phyloP scores from a whole-genome alignment of 805 yeast genomes.

The Kregervanrija fluxuum region DNA sequence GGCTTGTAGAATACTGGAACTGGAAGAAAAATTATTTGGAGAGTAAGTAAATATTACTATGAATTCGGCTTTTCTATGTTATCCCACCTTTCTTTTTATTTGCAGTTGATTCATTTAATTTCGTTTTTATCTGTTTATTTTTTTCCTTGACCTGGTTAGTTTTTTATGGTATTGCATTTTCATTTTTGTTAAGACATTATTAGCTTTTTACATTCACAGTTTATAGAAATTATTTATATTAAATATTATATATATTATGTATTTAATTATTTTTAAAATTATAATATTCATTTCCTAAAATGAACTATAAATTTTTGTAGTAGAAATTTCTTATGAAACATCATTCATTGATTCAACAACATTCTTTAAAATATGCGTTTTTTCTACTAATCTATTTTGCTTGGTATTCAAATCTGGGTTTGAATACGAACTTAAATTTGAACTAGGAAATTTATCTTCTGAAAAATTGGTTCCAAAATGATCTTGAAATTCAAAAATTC shows the following conservation, averaged over 20 bases:
- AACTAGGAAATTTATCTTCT: constrained; percentile 3
- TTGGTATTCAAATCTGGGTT: background rate
- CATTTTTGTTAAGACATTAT: background rate
- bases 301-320: background rate
- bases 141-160: too few relatives aligned
- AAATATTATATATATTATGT: too few relatives aligned
- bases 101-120: too few relatives aligned
- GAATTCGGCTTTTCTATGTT: too few relatives aligned
- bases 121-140: too few relatives aligned
- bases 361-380: constrained; percentile 13
- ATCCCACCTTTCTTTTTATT: too few relatives aligned
- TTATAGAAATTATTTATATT: too few relatives aligned
- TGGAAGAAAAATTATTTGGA: constrained; percentile 42
- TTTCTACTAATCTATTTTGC: background rate
- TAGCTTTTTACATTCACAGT: background rate
- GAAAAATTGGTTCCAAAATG: background rate
- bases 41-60: too few relatives aligned
- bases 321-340: background rate
- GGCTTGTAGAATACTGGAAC: constrained; percentile 61
- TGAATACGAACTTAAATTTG: constrained; percentile 8
- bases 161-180: too few relatives aligned
- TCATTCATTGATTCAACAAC: constrained; percentile 12
- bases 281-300: background rate
- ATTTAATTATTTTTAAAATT: background rate
- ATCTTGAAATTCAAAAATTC: constrained; percentile 9